These are phyloP conservation scores for Emydomyces testavorans DNA, from an alignment of 2,329 filamentous ascomycete species.

Conservation along the genomic window DNA sequence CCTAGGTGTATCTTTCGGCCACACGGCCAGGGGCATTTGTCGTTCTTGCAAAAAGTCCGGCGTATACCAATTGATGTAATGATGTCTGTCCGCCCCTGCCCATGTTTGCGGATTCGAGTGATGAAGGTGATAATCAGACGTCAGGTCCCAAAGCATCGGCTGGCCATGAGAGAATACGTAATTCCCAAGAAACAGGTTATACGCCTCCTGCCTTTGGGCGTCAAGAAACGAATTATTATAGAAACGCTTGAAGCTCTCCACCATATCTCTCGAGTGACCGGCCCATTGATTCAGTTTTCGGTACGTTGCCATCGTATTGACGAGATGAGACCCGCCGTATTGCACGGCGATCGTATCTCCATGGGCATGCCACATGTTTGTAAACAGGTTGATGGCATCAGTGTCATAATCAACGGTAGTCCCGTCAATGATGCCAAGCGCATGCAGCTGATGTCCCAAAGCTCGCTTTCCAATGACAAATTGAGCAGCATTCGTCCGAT, in stretches of 20 bases:
- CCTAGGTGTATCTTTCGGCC: slow-evolving; percentile 20
- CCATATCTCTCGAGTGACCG: slow-evolving; percentile 94
- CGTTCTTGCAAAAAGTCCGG: slow-evolving; percentile 57
- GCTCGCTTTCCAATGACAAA: slow-evolving; percentile 95
- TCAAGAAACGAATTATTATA: slow-evolving; percentile 99
- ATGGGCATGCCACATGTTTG: slow-evolving; percentile 96
- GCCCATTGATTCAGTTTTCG: slow-evolving; percentile 99
- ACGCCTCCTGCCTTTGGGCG: slow-evolving; percentile 93
- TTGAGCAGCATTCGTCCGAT: slow-evolving; percentile 93
- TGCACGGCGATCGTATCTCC: slow-evolving; percentile 96
- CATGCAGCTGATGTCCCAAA: slow-evolving; percentile 81
- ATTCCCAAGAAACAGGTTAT: slow-evolving; percentile 93
- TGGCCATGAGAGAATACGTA: slow-evolving; percentile 80
- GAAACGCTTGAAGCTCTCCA: slow-evolving; percentile 96
- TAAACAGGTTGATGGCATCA: slow-evolving; percentile 90
- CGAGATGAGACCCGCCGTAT: slow-evolving; percentile 91
- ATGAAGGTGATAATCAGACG: slow-evolving; percentile 92
- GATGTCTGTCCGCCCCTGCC: slow-evolving; percentile 49
- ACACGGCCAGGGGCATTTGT: slow-evolving; percentile 40
- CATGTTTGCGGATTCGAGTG: slow-evolving; percentile 71
- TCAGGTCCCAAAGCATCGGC: slow-evolving; percentile 92
- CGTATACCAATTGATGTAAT: slow-evolving; percentile 86
- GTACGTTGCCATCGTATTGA: slow-evolving; percentile 99
- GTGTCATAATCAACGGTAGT: slow-evolving; percentile 83
- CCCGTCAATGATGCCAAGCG: slow-evolving; percentile 71